Evolutionary conservation across 768 basidiomycete genomes (phyloP).

Genomic region (Sarcomyxa edulis): DNA sequence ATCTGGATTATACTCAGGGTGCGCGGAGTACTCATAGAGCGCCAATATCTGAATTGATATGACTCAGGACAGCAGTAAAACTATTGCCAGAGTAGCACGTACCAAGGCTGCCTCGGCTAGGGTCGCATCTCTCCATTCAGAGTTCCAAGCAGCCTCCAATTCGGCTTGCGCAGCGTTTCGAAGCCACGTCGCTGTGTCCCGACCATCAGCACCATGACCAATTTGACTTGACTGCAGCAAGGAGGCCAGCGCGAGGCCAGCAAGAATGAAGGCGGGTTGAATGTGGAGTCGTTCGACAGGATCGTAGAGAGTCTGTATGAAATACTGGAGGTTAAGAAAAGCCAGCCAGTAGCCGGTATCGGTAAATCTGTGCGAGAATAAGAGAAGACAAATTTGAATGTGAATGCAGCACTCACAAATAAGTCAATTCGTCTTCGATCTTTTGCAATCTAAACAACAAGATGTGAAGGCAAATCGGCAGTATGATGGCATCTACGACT

Average conservation of each 20-base stretch:
- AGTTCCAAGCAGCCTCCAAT: constrained; percentile 44
- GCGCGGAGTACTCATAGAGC: constrained; percentile 71
- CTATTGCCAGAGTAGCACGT: constrained; percentile 14
- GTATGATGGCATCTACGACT: constrained; percentile 10
- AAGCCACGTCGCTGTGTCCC: constrained; percentile 52
- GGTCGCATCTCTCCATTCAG: constrained; percentile 52
- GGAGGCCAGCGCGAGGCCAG: constrained; percentile 64
- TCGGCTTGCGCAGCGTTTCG: constrained; percentile 51
- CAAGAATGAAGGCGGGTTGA: constrained; percentile 68
- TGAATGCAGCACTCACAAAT: constrained; percentile 36
- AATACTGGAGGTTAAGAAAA: constrained; percentile 56
- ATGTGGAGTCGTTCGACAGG: constrained; percentile 49
- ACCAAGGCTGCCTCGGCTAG: constrained; percentile 75
- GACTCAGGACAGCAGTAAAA: no score
- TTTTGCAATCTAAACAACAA: constrained; percentile 37
- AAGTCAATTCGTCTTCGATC: constrained; percentile 44
- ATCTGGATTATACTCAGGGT: constrained; percentile 56
- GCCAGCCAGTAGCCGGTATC: constrained; percentile 64
- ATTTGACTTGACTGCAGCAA: constrained; percentile 70
- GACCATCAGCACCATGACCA: constrained; percentile 49
- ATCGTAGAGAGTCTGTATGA: constrained; percentile 47
- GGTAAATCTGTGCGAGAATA: constrained; percentile 42
- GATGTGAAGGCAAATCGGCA: neutral
- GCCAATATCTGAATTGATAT: constrained; percentile 67
- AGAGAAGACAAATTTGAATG: constrained; percentile 1